Evolutionary conservation across 2,329 filamentous ascomycete genomes (phyloP).

Genomic region (Penicillium sp.): DNA sequence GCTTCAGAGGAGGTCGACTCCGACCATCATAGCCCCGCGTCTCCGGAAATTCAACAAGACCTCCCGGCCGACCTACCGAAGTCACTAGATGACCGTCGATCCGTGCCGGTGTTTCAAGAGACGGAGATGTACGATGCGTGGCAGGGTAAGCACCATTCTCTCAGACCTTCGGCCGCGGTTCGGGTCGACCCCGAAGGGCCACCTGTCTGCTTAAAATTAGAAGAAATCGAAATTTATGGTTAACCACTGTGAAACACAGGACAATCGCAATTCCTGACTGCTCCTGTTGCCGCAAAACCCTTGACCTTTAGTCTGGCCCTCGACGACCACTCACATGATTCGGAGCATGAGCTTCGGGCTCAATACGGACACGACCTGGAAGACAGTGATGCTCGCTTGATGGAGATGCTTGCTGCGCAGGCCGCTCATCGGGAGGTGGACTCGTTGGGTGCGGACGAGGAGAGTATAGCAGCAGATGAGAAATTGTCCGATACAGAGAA

Average conservation of each 20-base stretch:
- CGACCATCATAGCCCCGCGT: constrained; percentile 21
- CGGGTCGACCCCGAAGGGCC: background rate
- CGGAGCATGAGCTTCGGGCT: constrained; percentile 42
- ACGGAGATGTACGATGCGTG: constrained; percentile 98
- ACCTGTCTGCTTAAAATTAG: background rate
- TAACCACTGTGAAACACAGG: constrained; percentile 48
- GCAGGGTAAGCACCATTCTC: constrained; percentile 62
- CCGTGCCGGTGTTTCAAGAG: constrained; percentile 64
- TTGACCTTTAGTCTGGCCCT: constrained; percentile 79
- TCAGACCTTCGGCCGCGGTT: background rate
- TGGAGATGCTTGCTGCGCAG: constrained; percentile 94
- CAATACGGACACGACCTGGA: constrained; percentile 43
- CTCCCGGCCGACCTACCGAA: constrained; percentile 83
- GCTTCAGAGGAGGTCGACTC: constrained; percentile 27
- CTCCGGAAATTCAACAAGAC: constrained; percentile 25
- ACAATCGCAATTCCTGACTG: constrained; percentile 90
- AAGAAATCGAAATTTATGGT: too few relatives aligned
- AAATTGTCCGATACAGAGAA: constrained; percentile 73
- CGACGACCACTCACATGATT: constrained; percentile 69
- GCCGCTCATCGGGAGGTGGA: constrained; percentile 71
- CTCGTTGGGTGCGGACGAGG: constrained; percentile 68
- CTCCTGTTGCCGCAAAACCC: constrained; percentile 75
- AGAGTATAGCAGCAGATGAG: constrained; percentile 68
- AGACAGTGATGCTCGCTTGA: constrained; percentile 79
- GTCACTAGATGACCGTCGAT: constrained; percentile 80